phyloP scores from a whole-genome alignment of 306 rosid species.

The cucumber (Cucumis sativus) region DNA sequence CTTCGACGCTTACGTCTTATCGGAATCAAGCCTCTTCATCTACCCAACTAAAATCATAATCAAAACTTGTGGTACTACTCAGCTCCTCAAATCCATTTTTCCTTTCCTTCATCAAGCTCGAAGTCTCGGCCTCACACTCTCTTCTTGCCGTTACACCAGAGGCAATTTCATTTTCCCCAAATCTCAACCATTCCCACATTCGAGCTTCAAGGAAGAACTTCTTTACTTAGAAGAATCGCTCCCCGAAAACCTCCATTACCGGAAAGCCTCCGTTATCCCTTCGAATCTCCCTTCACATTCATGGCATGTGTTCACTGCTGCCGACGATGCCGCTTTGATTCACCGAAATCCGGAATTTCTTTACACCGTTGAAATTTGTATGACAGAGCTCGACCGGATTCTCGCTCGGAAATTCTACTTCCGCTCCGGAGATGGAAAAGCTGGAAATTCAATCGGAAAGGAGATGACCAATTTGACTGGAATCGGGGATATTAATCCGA shows the following conservation, averaged over 20 bases:
- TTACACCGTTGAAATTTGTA: slow-evolving; percentile 80
- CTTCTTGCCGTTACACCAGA: slow-evolving; percentile 63
- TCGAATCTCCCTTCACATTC: slow-evolving; percentile 56
- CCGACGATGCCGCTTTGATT: slow-evolving; percentile 1
- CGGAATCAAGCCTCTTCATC: slow-evolving; percentile 93
- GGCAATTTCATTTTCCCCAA: slow-evolving; percentile 75
- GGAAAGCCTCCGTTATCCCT: slow-evolving; percentile 79
- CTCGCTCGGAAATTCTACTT: slow-evolving; percentile 60
- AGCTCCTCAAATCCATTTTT: slow-evolving; percentile 71
- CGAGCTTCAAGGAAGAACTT: slow-evolving; percentile 73
- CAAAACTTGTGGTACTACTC: slow-evolving; percentile 98
- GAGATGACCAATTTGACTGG: slow-evolving; percentile 79
- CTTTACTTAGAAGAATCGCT: slow-evolving; percentile 38
- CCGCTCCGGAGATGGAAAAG: slow-evolving; percentile 29
- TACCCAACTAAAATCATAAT: slow-evolving; percentile 90
- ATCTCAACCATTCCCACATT: slow-evolving; percentile 79
- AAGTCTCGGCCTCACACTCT: slow-evolving; percentile 33
- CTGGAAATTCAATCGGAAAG: slow-evolving; percentile 62
- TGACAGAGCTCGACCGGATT: slow-evolving; percentile 77
- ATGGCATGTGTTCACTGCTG: slow-evolving; percentile 84
- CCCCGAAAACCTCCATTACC: slow-evolving; percentile 36
- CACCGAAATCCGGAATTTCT: slow-evolving; percentile 10
- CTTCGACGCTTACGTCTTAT: slow-evolving; percentile 80
- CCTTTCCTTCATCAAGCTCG: slow-evolving; percentile 57
- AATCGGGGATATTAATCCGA: slow-evolving; percentile 46